These are phyloP conservation scores for Holtermanniella nyarrowii DNA, from an alignment of 768 basidiomycete species.

Conservation along the genomic window DNA sequence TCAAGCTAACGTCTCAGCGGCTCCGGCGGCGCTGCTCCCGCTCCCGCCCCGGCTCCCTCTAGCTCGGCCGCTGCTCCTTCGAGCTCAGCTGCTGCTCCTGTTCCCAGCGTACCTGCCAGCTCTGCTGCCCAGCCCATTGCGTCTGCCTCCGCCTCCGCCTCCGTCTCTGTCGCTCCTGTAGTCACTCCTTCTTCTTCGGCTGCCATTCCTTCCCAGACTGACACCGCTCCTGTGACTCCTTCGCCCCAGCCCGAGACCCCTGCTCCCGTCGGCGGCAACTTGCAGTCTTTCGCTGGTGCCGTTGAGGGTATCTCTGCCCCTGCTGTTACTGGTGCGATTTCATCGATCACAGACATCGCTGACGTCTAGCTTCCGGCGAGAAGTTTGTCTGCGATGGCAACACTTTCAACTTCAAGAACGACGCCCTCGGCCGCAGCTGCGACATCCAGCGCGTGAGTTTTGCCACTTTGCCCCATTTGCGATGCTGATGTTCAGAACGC, in stretches of 20 bases:
- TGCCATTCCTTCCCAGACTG: background rate
- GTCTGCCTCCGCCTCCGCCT: background rate
- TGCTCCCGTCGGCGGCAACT: slow-evolving; percentile 5
- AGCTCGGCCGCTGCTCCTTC: background rate
- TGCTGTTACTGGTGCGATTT: slow-evolving; percentile 14
- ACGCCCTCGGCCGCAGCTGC: background rate
- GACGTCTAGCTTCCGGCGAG: background rate
- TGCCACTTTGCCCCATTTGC: background rate
- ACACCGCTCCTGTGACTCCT: background rate
- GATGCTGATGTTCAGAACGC: background rate
- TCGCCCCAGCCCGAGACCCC: slow-evolving; percentile 1
- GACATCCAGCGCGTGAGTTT: background rate
- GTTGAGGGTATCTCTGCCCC: slow-evolving; percentile 17
- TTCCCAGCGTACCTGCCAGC: background rate
- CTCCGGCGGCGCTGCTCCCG: background rate
- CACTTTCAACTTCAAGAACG: background rate
- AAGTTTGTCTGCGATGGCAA: background rate
- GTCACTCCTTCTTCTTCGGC: background rate
- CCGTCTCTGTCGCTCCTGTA: background rate
- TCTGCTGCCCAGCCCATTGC: background rate
- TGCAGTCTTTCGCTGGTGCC: slow-evolving; percentile 22
- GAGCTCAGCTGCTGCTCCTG: background rate
- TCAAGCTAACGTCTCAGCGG: background rate
- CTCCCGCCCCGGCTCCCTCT: too few species aligned
- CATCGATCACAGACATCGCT: background rate